These are phyloP conservation scores for Colletotrichum lindemuthianum DNA, from an alignment of 2,329 filamentous ascomycete species.

Conservation along the genomic window DNA sequence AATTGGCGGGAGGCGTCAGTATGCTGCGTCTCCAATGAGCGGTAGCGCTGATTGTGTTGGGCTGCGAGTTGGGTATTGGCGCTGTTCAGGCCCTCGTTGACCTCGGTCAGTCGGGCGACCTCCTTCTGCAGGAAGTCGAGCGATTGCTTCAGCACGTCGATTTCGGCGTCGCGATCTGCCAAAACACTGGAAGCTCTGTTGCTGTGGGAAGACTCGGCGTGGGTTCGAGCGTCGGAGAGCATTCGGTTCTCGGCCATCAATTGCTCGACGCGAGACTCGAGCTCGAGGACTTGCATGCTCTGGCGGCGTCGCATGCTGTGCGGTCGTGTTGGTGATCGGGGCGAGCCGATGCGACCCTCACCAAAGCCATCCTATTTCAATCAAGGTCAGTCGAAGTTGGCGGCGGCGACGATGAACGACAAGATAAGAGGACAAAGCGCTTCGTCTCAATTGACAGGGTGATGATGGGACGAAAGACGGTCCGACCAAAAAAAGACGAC, in stretches of 20 bases:
- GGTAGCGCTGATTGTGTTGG: slow-evolving; percentile 78
- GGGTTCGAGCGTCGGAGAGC: slow-evolving; percentile 68
- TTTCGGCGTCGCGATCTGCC: slow-evolving; percentile 86
- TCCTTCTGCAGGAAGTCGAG: slow-evolving; percentile 85
- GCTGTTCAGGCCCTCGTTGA: slow-evolving; percentile 82
- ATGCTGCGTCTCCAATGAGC: slow-evolving; percentile 73
- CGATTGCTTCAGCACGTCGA: slow-evolving; percentile 81
- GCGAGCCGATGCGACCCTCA: slow-evolving; percentile 86
- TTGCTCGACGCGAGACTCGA: slow-evolving; percentile 87
- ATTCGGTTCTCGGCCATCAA: slow-evolving; percentile 85
- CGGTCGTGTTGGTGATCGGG: slow-evolving; percentile 90
- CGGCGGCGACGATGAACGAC: slow-evolving; percentile 12
- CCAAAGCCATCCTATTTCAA: slow-evolving; percentile 86
- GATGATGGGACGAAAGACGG: background rate
- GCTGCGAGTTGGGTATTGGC: slow-evolving; percentile 81
- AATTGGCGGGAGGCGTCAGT: slow-evolving; percentile 75
- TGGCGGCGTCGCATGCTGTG: slow-evolving; percentile 96
- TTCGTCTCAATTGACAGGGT: slow-evolving; percentile 6
- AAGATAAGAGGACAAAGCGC: too few relatives aligned
- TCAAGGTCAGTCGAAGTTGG: slow-evolving; percentile 32
- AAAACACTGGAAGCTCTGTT: slow-evolving; percentile 76
- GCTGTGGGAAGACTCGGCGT: slow-evolving; percentile 73
- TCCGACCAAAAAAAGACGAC: slow-evolving; percentile 22
- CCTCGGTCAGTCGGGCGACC: slow-evolving; percentile 80
- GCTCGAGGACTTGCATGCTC: slow-evolving; percentile 95